Evolutionary conservation across 2,329 filamentous ascomycete species (phyloP).

Genomic region (Colletotrichum siamense): DNA sequence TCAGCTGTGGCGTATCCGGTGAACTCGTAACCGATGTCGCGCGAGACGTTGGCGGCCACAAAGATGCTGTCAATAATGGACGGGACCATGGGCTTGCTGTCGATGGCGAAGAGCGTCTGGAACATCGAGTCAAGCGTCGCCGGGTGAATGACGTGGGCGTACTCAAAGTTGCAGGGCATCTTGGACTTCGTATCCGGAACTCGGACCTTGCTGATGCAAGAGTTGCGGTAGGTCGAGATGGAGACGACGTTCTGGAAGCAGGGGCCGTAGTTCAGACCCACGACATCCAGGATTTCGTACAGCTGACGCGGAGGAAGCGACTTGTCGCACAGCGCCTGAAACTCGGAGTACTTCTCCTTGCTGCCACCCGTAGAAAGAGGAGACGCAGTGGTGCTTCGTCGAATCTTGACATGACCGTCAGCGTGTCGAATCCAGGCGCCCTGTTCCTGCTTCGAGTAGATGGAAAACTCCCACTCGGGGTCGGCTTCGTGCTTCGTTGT

Average conservation of each 20-base stretch:
- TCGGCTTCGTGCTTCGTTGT: constrained; percentile 8
- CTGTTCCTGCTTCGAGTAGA: constrained; percentile 50
- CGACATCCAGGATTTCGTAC: constrained; percentile 54
- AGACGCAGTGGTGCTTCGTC: not conserved
- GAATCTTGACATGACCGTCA: constrained; percentile 24
- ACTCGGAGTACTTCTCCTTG: constrained; percentile 25
- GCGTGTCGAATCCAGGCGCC: constrained; percentile 24
- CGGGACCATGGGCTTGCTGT: constrained; percentile 54
- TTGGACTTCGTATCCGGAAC: constrained; percentile 55
- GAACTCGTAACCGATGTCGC: constrained; percentile 38
- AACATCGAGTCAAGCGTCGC: constrained; percentile 62
- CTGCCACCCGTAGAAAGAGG: not conserved
- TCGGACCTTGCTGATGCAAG: constrained; percentile 42
- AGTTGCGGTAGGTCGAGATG: constrained; percentile 34
- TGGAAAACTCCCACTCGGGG: constrained; percentile 41
- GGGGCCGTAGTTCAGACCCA: constrained; percentile 58
- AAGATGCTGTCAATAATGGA: constrained; percentile 50
- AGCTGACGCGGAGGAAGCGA: constrained; percentile 48
- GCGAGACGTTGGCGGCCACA: constrained; percentile 44
- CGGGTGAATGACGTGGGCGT: constrained; percentile 61
- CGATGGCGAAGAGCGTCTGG: constrained; percentile 54
- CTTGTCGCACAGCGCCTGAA: constrained; percentile 35
- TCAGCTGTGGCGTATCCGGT: constrained; percentile 45
- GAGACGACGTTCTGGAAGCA: constrained; percentile 53
- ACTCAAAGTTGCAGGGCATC: constrained; percentile 61